These are phyloP conservation scores for Populus tremula DNA, from an alignment of 345 rosid species.

Conservation along the genomic window DNA sequence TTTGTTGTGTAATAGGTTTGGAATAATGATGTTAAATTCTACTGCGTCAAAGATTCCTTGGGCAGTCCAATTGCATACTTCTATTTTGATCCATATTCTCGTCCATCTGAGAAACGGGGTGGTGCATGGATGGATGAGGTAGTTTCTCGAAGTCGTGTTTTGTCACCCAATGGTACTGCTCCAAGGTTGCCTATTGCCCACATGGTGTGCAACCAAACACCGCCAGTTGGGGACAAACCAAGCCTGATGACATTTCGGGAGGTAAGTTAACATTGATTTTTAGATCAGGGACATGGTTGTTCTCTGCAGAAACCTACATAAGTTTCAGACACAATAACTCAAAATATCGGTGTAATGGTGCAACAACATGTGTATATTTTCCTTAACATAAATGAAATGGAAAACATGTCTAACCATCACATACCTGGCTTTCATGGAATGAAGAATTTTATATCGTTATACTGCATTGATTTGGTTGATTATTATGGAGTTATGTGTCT, in stretches of 20 bases:
- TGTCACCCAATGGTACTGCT: conserved; percentile 48
- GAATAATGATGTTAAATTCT: conserved; percentile 81
- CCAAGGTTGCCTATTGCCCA: conserved; percentile 78
- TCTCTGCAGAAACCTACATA: not conserved
- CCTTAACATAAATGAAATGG: not conserved
- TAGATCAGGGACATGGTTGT: not conserved
- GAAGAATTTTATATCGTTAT: not conserved
- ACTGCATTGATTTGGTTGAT: not conserved
- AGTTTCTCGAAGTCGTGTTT: conserved; percentile 65
- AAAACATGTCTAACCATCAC: not conserved
- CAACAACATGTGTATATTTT: not conserved
- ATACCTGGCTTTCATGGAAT: not conserved
- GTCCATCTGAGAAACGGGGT: conserved; percentile 82
- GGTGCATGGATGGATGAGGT: conserved; percentile 98
- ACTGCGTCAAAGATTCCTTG: conserved; percentile 73
- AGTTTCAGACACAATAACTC: not conserved
- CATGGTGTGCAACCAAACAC: conserved; percentile 96
- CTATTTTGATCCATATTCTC: conserved; percentile 94
- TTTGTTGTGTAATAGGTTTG: conserved; percentile 60
- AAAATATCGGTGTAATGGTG: not conserved
- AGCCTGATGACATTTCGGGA: conserved; percentile 95
- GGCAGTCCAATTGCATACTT: conserved; percentile 81
- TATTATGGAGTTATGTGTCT: not conserved
- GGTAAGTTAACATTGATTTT: conserved; percentile 38
- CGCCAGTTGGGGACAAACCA: conserved; percentile 87